Base-by-base conservation (phyloP, 306 rosid genomes). In the Notholithocarpus densiflorus region DNA sequence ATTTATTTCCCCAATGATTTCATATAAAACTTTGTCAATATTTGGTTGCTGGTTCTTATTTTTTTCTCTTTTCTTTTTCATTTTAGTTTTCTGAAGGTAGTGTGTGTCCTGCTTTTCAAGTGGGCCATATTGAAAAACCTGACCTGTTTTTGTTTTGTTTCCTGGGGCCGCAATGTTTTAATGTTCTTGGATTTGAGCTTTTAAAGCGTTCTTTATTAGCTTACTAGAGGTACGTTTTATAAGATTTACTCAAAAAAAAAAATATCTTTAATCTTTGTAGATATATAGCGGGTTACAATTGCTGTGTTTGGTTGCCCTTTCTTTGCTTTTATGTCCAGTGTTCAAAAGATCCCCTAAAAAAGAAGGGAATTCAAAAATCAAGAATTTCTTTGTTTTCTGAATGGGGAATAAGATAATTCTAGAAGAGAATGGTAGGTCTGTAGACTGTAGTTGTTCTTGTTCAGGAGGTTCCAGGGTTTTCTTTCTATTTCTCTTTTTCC, bases 391-490 rank as follows among this genome's bases (percentile, higher is more conserved):
- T 20, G 34, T 29, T 6, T 56, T 68, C 13, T 21, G 64, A 53
- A 21, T 73, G 66, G 82, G 82, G 23, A 62, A 7, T 17, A 10
- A 18, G 18, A n/a, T 24, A 5, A 51, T 65, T 56, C 65, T 56
- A 14, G 68, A n/a, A 24, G 74, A 52, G 55, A 55, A 48, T 43
- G 31, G 48, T 53, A n/a, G 60, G 13, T 52, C 37, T 34, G 23
- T 52, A 52, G 5, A 32, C 52, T 34, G 12, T 52, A 32, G 55
- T 37, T 57, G 3, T 27, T 34, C 24, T 19, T 71, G 23, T 72
- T 82, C 75, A 45, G 26, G 79, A 74, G 55, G n/a, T 68, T 78
- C 82, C 14, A 2, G 12, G 45, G 29, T 54, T 17, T 18, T 56
- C 61, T 23, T 60, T 9, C 17, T n/a, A 18, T n/a, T 64, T 74